phyloP scores from a whole-genome alignment of 192 early-diverging fungal genomes.

The Radiomyces spectabilis region DNA sequence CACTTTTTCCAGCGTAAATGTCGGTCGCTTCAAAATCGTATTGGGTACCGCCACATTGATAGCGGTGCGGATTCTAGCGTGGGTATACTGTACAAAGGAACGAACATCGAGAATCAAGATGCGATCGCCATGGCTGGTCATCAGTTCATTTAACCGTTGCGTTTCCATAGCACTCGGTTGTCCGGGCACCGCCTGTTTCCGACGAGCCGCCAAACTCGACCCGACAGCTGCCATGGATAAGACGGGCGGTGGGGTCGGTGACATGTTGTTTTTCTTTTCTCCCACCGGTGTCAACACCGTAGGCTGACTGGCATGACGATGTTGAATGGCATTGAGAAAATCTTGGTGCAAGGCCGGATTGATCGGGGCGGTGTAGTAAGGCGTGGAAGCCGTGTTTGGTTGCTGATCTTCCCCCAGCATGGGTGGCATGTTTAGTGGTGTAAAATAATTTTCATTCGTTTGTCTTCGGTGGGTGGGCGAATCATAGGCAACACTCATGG shows the following conservation, averaged over 20 bases:
- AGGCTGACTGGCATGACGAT: slow-evolving; percentile 15
- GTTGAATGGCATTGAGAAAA: slow-evolving; percentile 30
- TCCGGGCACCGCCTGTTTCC: not conserved
- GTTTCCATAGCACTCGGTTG: not conserved
- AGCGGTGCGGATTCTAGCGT: slow-evolving; percentile 43
- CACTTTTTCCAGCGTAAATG: slow-evolving; percentile 57
- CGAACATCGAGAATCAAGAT: slow-evolving; percentile 58
- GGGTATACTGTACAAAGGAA: slow-evolving; percentile 45
- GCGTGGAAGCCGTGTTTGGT: slow-evolving; percentile 5
- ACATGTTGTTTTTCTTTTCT: not conserved
- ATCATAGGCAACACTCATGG: slow-evolving; percentile 23
- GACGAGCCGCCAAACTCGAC: not conserved
- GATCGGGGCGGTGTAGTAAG: slow-evolving; percentile 31
- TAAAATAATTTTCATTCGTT: slow-evolving; percentile 20
- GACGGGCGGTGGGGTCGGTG: not conserved
- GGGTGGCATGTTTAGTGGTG: slow-evolving; percentile 18
- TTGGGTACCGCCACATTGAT: slow-evolving; percentile 66
- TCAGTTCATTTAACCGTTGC: not conserved
- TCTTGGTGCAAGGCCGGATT: slow-evolving; percentile 26
- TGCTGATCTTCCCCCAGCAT: not conserved
- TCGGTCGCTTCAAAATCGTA: slow-evolving; percentile 61
- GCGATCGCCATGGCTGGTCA: not conserved
- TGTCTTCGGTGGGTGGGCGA: slow-evolving; percentile 15
- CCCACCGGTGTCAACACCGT: slow-evolving; percentile 11
- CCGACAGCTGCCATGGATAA: not conserved